Percentiles rank a stretch among this genome's conserved stretches.
These are phyloP conservation scores for Cystobasidium onofrii DNA, from an alignment of 768 basidiomycete species.

Conservation along the genomic window DNA sequence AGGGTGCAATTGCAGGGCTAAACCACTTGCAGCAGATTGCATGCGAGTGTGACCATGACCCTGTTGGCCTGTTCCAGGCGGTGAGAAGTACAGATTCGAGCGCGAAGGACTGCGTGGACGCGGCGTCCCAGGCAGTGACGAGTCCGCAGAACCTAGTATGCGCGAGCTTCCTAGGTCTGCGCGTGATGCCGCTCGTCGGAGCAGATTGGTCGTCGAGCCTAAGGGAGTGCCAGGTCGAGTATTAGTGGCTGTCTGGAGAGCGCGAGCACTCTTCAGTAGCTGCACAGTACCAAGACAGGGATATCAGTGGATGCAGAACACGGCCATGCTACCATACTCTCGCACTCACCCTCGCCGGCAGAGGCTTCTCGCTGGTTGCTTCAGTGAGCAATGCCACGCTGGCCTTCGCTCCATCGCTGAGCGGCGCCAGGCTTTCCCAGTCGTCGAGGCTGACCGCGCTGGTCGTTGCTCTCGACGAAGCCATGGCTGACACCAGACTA, in stretches of 20 bases:
- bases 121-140: not conserved
- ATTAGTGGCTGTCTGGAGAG: not conserved
- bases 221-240: slow-evolving; percentile 2
- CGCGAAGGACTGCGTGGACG: slow-evolving; percentile 3
- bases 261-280: not conserved
- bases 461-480: slow-evolving; percentile 6
- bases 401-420: not conserved
- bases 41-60: not conserved
- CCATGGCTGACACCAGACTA: too few relatives aligned
- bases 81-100: not conserved
- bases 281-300: too few relatives aligned
- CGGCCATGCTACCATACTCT: too few relatives aligned
- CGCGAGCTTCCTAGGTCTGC: slow-evolving; percentile 4
- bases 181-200: slow-evolving; percentile 23
- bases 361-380: slow-evolving; percentile 14
- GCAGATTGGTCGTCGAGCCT: slow-evolving; percentile 3
- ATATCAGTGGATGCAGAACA: too few relatives aligned
- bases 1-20: slow-evolving; percentile 10
- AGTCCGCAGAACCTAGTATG: not conserved
- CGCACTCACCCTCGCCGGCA: slow-evolving; percentile 14
- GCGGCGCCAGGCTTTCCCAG: slow-evolving; percentile 24
- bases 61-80: slow-evolving; percentile 4
- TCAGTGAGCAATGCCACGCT: slow-evolving; percentile 7
- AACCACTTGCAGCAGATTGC: not conserved
- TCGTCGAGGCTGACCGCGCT: slow-evolving; percentile 20